Conservation (phyloP, 2,329 filamentous ascomycete genomes). For the Fusarium camptoceras region DNA sequence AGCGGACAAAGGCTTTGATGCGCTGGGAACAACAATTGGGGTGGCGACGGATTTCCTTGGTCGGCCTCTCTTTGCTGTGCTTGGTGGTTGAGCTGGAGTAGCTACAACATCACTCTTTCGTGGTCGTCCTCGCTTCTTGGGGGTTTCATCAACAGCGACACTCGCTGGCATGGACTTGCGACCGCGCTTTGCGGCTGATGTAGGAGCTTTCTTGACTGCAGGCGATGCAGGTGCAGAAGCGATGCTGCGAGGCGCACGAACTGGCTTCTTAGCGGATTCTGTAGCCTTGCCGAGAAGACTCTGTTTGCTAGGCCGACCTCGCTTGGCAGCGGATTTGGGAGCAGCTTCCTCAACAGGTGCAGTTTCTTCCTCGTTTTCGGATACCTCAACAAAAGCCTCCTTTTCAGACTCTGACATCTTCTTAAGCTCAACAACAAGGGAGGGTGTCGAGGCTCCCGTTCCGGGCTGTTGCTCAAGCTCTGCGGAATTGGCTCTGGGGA, state of each 20-base stretch:
- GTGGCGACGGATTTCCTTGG: constrained; percentile 41
- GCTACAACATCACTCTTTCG: constrained; percentile 38
- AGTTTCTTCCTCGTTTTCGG: neutral
- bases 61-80: constrained; percentile 38
- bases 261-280: constrained; percentile 15
- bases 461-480: constrained; percentile 12
- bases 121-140: constrained; percentile 42
- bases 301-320: constrained; percentile 30
- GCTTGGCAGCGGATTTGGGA: constrained; percentile 16
- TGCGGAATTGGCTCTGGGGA: constrained; percentile 1
- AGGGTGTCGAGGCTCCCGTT: constrained; percentile 29
- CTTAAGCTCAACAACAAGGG: constrained; percentile 30
- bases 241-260: constrained; percentile 22
- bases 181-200: constrained; percentile 16
- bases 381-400: constrained; percentile 22
- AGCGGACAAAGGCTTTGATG: constrained; percentile 20
- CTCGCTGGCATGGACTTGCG: constrained; percentile 45
- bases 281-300: constrained; percentile 18
- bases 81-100: constrained; percentile 27
- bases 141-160: constrained; percentile 25
- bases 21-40: constrained; percentile 7
- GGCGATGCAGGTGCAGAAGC: constrained; percentile 32
- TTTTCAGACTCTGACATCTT: constrained; percentile 31
- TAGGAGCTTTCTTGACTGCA: constrained; percentile 14
- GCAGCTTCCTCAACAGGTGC: neutral